Evolutionary conservation across 2,329 filamentous ascomycete species (phyloP).

Genomic region (Ceratocystis albifundus): DNA sequence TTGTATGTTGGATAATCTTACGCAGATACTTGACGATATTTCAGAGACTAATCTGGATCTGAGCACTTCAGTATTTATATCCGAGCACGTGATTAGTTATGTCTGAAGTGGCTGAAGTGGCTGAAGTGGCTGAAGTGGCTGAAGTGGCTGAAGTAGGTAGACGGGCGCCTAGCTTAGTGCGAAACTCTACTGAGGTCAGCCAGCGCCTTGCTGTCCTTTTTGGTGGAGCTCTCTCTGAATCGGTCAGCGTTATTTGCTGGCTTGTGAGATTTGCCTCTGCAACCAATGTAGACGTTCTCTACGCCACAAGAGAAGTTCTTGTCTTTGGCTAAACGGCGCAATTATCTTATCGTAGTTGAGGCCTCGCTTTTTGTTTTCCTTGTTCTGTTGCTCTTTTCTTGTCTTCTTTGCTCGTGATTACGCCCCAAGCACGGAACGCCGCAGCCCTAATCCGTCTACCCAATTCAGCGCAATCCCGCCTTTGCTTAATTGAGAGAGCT

Average conservation of each 20-base stretch:
- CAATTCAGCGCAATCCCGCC: not conserved
- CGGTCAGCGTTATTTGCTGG: not conserved
- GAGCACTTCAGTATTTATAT: too few species aligned
- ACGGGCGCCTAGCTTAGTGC: too few species aligned
- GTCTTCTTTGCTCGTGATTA: not conserved
- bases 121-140: too few species aligned
- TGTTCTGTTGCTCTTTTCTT: not conserved
- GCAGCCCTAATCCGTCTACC: not conserved
- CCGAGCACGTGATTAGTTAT: too few species aligned
- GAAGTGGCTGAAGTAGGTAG: too few species aligned
- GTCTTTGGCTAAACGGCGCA: not conserved
- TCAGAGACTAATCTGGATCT: too few species aligned
- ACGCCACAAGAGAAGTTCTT: slow-evolving; percentile 1
- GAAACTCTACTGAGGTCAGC: too few species aligned
- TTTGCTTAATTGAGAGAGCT: not conserved
- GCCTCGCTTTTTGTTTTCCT: not conserved
- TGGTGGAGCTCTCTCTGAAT: not conserved
- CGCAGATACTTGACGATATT: too few species aligned
- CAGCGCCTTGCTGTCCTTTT: slow-evolving; percentile 19
- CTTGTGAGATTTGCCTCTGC: slow-evolving; percentile 6
- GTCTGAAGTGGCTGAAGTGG: too few species aligned
- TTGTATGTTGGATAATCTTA: too few species aligned
- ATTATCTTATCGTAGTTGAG: not conserved
- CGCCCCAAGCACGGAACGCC: not conserved
- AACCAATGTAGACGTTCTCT: not conserved